Evolutionary conservation across 768 basidiomycete species (phyloP).

Genomic region (Hydnum rufescens): DNA sequence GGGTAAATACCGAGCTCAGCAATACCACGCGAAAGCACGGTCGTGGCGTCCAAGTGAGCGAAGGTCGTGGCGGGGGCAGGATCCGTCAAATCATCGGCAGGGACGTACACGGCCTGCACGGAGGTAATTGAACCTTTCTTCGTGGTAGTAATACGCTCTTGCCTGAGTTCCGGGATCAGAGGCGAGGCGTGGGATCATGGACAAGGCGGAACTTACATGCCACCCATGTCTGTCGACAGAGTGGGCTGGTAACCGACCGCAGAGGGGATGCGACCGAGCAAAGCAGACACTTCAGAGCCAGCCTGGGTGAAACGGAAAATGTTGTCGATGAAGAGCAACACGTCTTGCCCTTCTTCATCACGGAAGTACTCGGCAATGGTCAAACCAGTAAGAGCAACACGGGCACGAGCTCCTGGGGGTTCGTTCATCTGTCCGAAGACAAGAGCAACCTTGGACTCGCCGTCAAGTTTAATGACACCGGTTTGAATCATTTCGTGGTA

Average conservation of each 20-base stretch:
- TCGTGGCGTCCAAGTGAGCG: slow-evolving; percentile 99
- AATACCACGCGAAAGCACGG: slow-evolving; percentile 97
- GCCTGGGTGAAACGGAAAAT: slow-evolving; percentile 99
- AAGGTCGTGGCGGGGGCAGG: slow-evolving; percentile 99
- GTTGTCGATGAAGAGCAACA: slow-evolving; percentile 99
- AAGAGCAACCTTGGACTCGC: slow-evolving; percentile 99
- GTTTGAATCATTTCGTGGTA: slow-evolving; percentile 99
- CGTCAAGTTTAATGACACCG: slow-evolving; percentile 99
- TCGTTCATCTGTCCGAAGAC: slow-evolving; percentile 99
- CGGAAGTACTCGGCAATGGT: slow-evolving; percentile 99
- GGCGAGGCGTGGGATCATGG: no score
- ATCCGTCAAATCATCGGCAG: slow-evolving; percentile 99
- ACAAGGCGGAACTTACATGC: slow-evolving; percentile 43
- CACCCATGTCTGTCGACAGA: slow-evolving; percentile 99
- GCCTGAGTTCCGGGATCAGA: slow-evolving; percentile 35
- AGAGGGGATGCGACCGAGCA: slow-evolving; percentile 99
- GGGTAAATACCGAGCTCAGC: slow-evolving; percentile 99
- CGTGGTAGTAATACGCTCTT: slow-evolving; percentile 99
- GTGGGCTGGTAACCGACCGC: slow-evolving; percentile 99
- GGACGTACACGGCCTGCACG: slow-evolving; percentile 99
- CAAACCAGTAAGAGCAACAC: slow-evolving; percentile 97
- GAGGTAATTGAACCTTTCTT: slow-evolving; percentile 99
- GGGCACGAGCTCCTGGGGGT: slow-evolving; percentile 99
- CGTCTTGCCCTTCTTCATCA: slow-evolving; percentile 99
- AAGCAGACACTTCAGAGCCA: slow-evolving; percentile 98